Conservation (phyloP, 345 rosid species). For the Brassica rapa region DNA sequence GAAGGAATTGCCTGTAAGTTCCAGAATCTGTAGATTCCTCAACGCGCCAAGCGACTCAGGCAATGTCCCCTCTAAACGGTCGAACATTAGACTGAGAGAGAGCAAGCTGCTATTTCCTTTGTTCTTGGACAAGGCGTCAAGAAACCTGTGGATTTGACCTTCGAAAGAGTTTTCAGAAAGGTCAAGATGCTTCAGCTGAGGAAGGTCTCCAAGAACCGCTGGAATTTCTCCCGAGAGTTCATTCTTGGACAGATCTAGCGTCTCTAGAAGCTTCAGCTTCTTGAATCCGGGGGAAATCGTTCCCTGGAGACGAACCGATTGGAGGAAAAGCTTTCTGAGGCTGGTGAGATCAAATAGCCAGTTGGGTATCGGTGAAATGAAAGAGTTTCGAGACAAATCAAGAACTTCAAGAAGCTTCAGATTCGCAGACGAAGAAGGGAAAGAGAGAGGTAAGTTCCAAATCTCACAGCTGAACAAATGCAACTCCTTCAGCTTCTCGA, state of each 20-base stretch:
- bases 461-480: constrained; percentile 40
- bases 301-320: constrained; percentile 42
- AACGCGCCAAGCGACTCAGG: constrained; percentile 54
- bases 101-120: constrained; percentile 36
- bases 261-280: constrained; percentile 37
- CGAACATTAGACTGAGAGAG: constrained; percentile 41
- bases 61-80: constrained; percentile 47
- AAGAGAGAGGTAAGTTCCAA: constrained; percentile 39
- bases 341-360: constrained; percentile 59
- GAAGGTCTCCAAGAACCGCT: constrained; percentile 41
- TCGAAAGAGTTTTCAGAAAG: constrained; percentile 49
- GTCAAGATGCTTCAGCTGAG: constrained; percentile 44
- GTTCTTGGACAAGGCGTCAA: constrained; percentile 40
- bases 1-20: constrained; percentile 47
- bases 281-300: constrained; percentile 45
- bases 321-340: constrained; percentile 46
- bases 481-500: constrained; percentile 47
- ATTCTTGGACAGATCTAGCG: constrained; percentile 47
- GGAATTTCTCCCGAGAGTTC: constrained; percentile 47
- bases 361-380: constrained; percentile 42
- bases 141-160: constrained; percentile 46
- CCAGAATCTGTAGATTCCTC: constrained; percentile 39
- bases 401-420: constrained; percentile 55
- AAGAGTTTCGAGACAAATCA: constrained; percentile 53
- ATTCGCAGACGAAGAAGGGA: too few species aligned